Base-by-base conservation (phyloP, 83 land plant species). In the Picea abies region DNA sequence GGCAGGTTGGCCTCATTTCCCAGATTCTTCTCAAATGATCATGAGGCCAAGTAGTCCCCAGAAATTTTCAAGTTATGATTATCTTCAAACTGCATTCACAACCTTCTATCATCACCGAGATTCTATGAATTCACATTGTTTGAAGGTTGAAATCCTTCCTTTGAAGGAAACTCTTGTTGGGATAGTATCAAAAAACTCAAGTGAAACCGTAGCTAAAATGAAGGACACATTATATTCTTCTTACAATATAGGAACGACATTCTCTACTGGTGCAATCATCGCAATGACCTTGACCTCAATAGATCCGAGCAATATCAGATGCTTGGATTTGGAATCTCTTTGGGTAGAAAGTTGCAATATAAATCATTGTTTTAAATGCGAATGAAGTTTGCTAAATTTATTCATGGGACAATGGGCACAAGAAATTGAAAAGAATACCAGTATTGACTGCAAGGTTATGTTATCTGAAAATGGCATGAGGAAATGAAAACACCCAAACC, bases 1-100 rank as follows among this genome's bases (percentile, higher is more conserved):
- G 56, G 78, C 90, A 93, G 22, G 84, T n/a, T 26, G 93, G 92
- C 82, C 95, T 85, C 83, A 91, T 88, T 83, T 87, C 84, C 93
- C 91, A 90, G 41, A 86, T 29, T 1, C 29, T 64, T 67, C 91
- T 90, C 87, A 77, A 11, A 64, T 39, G 26, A 82, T 26, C 69
- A 56, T 32, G 68, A 4, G 52, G 35, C 29, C n/a, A 73, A 80
- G 39, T 12, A 58, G 64, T 19, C 60, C 32, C 19, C n/a, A 16
- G 52, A 56, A 44, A 10, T 22, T 60, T 58, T 70, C 25, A 25
- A 72, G 75, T 23, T 29, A 47, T 20, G 11, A 25, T 76, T 26
- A 41, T 44, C 52, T 37, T 17, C 58, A 49, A 29, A 82, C 47
- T 67, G 83, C 73, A 86, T 66, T 47, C 79, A 6, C 60, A 90